Evolutionary conservation across 208 protist genomes (phyloP).

Genomic region (Spongospora subterranea): DNA sequence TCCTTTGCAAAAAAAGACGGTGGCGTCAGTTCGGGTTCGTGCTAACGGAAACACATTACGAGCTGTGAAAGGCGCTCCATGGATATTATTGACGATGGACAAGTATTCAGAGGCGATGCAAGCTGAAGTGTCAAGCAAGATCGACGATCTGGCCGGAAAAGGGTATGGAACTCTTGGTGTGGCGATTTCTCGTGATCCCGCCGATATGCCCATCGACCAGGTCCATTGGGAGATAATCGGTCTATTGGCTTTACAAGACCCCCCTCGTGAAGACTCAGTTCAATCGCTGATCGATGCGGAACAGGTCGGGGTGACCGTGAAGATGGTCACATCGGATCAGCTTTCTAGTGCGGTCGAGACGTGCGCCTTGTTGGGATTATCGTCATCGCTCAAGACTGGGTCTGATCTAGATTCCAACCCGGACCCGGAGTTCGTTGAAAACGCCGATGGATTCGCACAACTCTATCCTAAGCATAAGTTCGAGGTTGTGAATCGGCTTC

Average conservation of each 20-base stretch:
- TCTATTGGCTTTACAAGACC: background rate
- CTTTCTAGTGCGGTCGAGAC: background rate
- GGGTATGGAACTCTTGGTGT: background rate
- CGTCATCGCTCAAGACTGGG: background rate
- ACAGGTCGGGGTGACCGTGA: background rate
- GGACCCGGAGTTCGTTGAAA: background rate
- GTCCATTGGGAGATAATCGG: constrained; percentile 41
- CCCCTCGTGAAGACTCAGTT: background rate
- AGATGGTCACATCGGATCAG: background rate
- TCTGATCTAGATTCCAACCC: background rate
- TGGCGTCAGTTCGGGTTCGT: constrained; percentile 23
- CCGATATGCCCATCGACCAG: constrained; percentile 41
- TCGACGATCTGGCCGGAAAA: background rate
- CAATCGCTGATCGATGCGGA: background rate
- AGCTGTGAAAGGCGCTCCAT: background rate
- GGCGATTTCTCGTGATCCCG: background rate
- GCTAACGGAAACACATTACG: constrained; percentile 50
- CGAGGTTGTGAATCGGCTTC: background rate
- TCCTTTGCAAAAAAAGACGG: background rate
- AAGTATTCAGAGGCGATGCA: background rate
- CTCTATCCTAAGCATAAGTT: background rate
- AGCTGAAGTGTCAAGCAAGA: background rate
- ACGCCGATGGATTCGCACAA: background rate
- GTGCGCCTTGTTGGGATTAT: background rate
- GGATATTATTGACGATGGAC: constrained; percentile 4